Conservation (phyloP, 2,329 filamentous ascomycete species). For the Chrysoporthe austroafricana region DNA sequence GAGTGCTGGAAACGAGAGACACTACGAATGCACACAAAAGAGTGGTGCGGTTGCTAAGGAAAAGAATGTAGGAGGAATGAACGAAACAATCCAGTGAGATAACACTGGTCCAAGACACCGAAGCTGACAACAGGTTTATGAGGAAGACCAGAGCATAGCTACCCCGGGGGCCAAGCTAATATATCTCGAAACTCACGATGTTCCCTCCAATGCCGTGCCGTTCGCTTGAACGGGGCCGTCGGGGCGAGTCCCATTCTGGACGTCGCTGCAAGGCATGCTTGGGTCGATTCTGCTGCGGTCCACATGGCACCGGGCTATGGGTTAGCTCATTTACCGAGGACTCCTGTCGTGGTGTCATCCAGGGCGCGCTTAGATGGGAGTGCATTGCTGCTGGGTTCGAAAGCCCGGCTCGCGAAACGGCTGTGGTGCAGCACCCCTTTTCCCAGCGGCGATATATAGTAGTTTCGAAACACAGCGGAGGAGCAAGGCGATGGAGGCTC, state of each 20-base stretch:
- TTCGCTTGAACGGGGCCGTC: constrained; percentile 12
- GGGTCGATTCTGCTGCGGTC: neutral
- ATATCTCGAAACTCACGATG: constrained; percentile 21
- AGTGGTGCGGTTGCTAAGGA: neutral
- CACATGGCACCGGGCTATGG: too few relatives aligned
- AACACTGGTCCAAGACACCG: constrained; percentile 3
- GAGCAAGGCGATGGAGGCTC: constrained; percentile 13
- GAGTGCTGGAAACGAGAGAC: constrained; percentile 14
- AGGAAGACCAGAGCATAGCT: neutral
- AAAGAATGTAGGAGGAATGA: constrained; percentile 5
- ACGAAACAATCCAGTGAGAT: neutral
- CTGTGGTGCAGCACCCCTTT: constrained; percentile 9
- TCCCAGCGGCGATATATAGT: constrained; percentile 1
- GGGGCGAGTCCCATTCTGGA: constrained; percentile 8
- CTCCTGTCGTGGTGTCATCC: constrained; percentile 7
- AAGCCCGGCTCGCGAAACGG: neutral
- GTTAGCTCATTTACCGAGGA: neutral
- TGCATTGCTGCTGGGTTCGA: constrained; percentile 6
- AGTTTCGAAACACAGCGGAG: constrained; percentile 25
- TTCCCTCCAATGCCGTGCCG: constrained; percentile 1
- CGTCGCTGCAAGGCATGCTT: constrained; percentile 2
- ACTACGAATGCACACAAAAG: constrained; percentile 9
- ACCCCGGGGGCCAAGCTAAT: constrained; percentile 7
- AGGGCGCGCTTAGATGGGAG: constrained; percentile 20
- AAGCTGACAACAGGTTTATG: neutral